A percentile compares a stretch with the other conserved stretches of the same genome.
These are phyloP conservation scores for Casuarina glauca DNA, from an alignment of 306 rosid species.

Conservation along the genomic window DNA sequence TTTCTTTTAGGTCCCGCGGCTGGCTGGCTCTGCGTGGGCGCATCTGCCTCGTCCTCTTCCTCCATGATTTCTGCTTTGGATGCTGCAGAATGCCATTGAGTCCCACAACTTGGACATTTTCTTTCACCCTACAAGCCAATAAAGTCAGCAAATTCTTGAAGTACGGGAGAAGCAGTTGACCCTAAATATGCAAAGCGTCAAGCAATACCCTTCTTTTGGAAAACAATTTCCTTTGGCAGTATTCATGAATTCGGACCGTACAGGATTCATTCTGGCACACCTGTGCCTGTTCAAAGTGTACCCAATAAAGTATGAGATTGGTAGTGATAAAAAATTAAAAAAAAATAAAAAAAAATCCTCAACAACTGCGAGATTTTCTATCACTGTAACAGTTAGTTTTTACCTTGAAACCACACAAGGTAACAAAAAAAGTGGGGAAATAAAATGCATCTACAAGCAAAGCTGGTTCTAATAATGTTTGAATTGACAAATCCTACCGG, in stretches of 20 bases:
- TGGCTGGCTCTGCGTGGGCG: slow-evolving; percentile 36
- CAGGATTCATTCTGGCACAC: slow-evolving; percentile 73
- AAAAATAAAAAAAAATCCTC: background rate
- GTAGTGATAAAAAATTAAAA: slow-evolving; percentile 9
- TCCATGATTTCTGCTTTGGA: slow-evolving; percentile 48
- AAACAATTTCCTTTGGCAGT: slow-evolving; percentile 73
- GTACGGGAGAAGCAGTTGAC: slow-evolving; percentile 1
- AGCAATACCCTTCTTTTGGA: slow-evolving; percentile 55
- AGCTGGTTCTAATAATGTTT: background rate
- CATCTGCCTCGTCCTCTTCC: slow-evolving; percentile 34
- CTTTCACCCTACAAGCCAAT: slow-evolving; percentile 46
- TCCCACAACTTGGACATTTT: slow-evolving; percentile 71
- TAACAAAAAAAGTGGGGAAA: background rate
- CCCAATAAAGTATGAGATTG: slow-evolving; percentile 29
- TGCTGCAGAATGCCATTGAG: slow-evolving; percentile 47
- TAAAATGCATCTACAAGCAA: background rate
- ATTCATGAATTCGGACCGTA: slow-evolving; percentile 62
- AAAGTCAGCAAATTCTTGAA: slow-evolving; percentile 13
- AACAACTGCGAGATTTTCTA: background rate
- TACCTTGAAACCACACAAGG: slow-evolving; percentile 5
- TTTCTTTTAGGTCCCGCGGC: slow-evolving; percentile 40
- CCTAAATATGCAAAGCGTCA: slow-evolving; percentile 10
- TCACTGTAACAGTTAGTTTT: slow-evolving; percentile 7
- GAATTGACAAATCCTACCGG: background rate
- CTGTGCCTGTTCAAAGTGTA: slow-evolving; percentile 55